Percentiles rank a stretch among this genome's conserved stretches.
These are phyloP conservation scores for Tylopilus felleus DNA, from an alignment of 768 basidiomycete genomes.

Conservation along the genomic window DNA sequence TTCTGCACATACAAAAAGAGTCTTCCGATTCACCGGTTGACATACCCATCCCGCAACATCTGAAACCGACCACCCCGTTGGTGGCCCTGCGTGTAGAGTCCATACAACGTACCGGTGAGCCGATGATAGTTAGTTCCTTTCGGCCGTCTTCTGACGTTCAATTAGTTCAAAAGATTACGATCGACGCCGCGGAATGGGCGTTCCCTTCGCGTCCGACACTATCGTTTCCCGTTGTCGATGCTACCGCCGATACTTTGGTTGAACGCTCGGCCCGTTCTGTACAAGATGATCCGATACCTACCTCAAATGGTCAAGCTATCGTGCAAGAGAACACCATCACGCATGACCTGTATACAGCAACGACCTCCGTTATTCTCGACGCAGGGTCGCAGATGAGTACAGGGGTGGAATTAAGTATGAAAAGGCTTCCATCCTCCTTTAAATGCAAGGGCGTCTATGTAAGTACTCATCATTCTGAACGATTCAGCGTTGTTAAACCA, in stretches of 20 bases:
- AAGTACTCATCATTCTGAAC: background rate
- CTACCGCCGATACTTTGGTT: background rate
- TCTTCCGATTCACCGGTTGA: background rate
- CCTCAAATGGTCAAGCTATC: background rate
- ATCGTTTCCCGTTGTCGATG: background rate
- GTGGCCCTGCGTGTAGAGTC: constrained; percentile 1
- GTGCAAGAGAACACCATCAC: background rate
- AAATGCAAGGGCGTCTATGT: constrained; percentile 10
- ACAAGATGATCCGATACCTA: background rate
- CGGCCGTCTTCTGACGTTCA: background rate
- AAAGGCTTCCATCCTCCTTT: constrained; percentile 5
- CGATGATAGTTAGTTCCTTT: background rate
- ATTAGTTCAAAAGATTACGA: constrained; percentile 9
- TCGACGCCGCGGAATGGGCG: constrained; percentile 2
- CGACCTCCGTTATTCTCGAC: background rate
- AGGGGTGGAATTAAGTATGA: constrained; percentile 8
- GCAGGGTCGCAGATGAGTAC: constrained; percentile 4
- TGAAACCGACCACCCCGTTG: background rate
- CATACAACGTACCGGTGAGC: constrained; percentile 8
- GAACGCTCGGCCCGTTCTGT: background rate
- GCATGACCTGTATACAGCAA: constrained; percentile 15
- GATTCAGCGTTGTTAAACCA: background rate
- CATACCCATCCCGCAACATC: background rate
- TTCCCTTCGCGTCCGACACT: background rate
- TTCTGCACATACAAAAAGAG: constrained; percentile 2